These are phyloP conservation scores for Delphinella strobiligena DNA, from an alignment of 2,329 filamentous ascomycete species.

Conservation along the genomic window DNA sequence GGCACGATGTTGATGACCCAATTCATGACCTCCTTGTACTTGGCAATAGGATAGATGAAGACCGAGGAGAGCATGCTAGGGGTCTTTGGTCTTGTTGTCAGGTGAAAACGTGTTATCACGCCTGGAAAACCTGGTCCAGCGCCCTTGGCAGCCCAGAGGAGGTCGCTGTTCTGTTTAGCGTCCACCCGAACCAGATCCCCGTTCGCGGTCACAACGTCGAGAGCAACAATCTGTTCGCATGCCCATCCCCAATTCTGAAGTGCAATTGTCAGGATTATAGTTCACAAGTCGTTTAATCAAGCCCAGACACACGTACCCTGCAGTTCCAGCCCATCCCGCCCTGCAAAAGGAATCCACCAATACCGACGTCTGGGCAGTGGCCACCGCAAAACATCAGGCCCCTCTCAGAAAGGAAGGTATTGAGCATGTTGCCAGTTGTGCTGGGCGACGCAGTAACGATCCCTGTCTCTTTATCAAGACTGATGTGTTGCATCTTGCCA, in stretches of 20 bases:
- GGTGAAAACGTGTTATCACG: conserved; percentile 39
- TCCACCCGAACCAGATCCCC: conserved; percentile 27
- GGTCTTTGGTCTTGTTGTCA: conserved; percentile 24
- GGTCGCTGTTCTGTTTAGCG: conserved; percentile 29
- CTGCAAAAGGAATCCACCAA: conserved; percentile 45
- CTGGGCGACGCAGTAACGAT: conserved; percentile 35
- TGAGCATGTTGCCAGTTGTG: conserved; percentile 35
- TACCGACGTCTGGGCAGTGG: conserved; percentile 44
- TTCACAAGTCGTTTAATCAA: not conserved
- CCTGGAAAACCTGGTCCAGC: conserved; percentile 40
- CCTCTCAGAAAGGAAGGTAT: conserved; percentile 24
- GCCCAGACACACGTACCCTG: conserved; percentile 23
- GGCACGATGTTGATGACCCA: conserved; percentile 31
- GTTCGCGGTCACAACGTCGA: conserved; percentile 39
- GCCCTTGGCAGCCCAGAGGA: conserved; percentile 39
- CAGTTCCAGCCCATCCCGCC: conserved; percentile 50
- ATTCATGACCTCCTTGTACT: conserved; percentile 34
- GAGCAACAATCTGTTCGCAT: conserved; percentile 33
- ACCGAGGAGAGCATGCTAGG: conserved; percentile 20
- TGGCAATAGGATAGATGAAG: conserved; percentile 37
- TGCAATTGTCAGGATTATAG: conserved; percentile 5
- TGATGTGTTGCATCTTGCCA: conserved; percentile 27
- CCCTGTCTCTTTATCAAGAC: conserved; percentile 26
- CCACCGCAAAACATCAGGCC: conserved; percentile 41
- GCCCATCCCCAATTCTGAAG: conserved; percentile 43